Base-by-base conservation (phyloP, 345 rosid genomes). In the Eutrema heterophyllum region DNA sequence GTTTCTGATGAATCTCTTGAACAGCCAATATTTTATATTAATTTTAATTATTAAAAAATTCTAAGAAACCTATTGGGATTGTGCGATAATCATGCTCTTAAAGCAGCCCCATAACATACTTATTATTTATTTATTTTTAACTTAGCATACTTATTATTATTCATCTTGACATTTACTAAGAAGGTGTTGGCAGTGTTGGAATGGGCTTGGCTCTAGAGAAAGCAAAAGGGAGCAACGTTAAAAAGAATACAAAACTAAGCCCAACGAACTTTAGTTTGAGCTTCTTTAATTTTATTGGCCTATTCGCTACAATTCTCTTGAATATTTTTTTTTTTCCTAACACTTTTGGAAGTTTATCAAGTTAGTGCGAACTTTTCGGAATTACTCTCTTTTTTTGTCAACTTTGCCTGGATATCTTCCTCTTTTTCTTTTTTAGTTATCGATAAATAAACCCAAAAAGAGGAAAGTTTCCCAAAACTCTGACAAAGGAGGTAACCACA, bases 401-500 rank as follows among this genome's bases (percentile, higher is more conserved):
- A 58, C 58, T 60, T 36, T 56, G 50, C 41, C 21, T 40, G 5
- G 56, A 48, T 49, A 26, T 40, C 3, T 32, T 30, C 1, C 27
- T 12, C 33, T 55, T 56, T 44, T 36, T 16, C 24, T 24, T 55
- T 58, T 60, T 21, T 13, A 68, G 56, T 24, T 68, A 12, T 9
- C 1, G 32, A 50, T 9, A 61, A 41, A 61, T 75, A 68, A 75
- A 75, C 12, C 56, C 41, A 68, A 75, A 75, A 75, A 59, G 63
- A 59, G 73, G n/a, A 74, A 66, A 72, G 36, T 18, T 40, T 72
- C 13, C 10, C 32, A 48, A 51, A 33, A 13, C 32, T 57, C 79
- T 61, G 74, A 76, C 74, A 76, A 62, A 76, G 49, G 58, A 39
- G 43, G 35, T 24, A 61, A 66, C 36, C 58, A 44, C 49, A 53